Evolutionary conservation across 2,329 filamentous ascomycete genomes (phyloP).

Genomic region (Fusarium circinatum): DNA sequence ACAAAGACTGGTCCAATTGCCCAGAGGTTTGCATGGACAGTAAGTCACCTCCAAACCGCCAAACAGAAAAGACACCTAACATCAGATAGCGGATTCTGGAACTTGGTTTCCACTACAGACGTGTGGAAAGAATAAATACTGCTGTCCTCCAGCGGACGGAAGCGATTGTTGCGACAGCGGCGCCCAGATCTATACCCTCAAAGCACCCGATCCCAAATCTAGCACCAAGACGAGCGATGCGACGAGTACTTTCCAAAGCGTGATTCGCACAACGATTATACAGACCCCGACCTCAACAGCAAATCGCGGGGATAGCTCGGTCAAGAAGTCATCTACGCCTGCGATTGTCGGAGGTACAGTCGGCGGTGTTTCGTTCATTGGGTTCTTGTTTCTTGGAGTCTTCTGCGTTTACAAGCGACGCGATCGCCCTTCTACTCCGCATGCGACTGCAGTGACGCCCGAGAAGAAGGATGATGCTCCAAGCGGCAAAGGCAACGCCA

Average conservation of each 20-base stretch:
- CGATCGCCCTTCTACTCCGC: neutral
- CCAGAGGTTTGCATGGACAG: conserved; percentile 35
- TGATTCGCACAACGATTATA: neutral
- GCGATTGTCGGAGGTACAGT: conserved; percentile 34
- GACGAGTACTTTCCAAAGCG: neutral
- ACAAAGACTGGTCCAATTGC: conserved; percentile 38
- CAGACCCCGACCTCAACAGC: neutral
- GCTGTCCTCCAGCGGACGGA: conserved; percentile 26
- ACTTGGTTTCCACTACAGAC: conserved; percentile 27
- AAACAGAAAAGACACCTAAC: neutral
- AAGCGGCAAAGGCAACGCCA: neutral
- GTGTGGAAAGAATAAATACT: conserved; percentile 37
- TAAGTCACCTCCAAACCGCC: neutral
- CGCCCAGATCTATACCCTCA: conserved; percentile 25
- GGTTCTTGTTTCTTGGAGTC: conserved; percentile 15
- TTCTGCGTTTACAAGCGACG: conserved; percentile 25
- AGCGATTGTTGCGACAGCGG: conserved; percentile 31
- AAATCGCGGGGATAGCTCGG: neutral
- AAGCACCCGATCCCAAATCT: neutral
- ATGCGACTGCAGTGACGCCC: neutral
- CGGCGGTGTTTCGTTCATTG: conserved; percentile 29
- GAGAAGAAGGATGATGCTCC: neutral
- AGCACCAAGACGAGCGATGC: neutral
- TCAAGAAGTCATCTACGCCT: conserved; percentile 1
- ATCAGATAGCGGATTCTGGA: neutral